Evolutionary conservation across 2,329 filamentous ascomycete genomes (phyloP), one percentile per base, ranked within the genome.

Genomic region (Penicillium freii): DNA sequence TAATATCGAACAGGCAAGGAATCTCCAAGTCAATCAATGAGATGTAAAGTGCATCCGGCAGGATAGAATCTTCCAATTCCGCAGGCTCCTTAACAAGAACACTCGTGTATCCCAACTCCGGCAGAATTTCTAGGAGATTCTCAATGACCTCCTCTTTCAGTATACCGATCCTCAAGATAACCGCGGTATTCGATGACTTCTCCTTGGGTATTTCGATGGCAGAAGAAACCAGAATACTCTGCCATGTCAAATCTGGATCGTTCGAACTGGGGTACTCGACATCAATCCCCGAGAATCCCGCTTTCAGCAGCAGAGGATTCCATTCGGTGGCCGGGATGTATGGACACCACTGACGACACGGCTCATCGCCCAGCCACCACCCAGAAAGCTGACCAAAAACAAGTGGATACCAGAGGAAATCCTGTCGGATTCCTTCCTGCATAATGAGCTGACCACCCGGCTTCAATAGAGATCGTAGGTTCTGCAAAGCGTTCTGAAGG

Each of bases 341-440:
- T 3, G 64, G 64, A 31, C 62, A 63, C 62, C 60, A 64, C 19
- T 57, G 31, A 3, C 64, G 61, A 34, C 57, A 60, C 6, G 61
- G 56, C 36, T 66, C 64, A 50, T 64, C 38, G 7, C 62, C 64
- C 19, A 65, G 51, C 64, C 64, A 66, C 64, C 64, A 66, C 1
- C 64, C 64, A 36, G 62, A 49, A 43, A 66, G 59, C 21, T 60
- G 61, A 5, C 62, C 64, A 19, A 66, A 66, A 19, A 65, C 58
- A 43, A 66, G 59, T 6, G 64, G 61, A 23, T 65, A 65, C 62
- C 62, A 65, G 4, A 66, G 49, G 29, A 66, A 66, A 11, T 66
- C 64, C 17, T 66, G 64, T 42, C 64, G 34, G 8, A 61, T 64
- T 3, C 64, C 64, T 17, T 66, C 64, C 42, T 66, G 64, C 61